Evolutionary conservation across 441 rosid species (phyloP), one percentile per base, ranked within the genome.

Genomic region (Capsella rubella): DNA sequence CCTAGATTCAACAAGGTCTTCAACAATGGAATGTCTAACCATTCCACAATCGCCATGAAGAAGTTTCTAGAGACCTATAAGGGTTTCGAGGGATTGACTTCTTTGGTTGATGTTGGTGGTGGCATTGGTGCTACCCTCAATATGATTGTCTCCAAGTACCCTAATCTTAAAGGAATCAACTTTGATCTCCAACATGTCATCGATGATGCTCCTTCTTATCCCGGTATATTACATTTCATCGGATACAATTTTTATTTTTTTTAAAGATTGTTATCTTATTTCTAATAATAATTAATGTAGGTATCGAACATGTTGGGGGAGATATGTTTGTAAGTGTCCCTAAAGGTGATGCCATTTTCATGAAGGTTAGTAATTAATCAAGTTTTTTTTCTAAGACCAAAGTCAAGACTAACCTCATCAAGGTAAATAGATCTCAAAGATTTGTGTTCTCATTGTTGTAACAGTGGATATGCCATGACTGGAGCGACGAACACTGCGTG

Each of bases 391-490:
- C 25, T 21, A 21, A 35, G 14, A 56, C 42, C 8, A 34, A 56
- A 32, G 14, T 16, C 25, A 21, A 21, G 25, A 21, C 25, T 21
- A 21, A 21, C 25, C 25, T 1, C 25, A 21, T 21, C 25, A 21
- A 21, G 25, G 25, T 21, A 21, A 35, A 35, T 3, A 21, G 13
- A 31, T 72, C 46, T 42, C 12, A 43, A 40, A 56, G 65, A 40
- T 56, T 46, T 21, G 25, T 21, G 25, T 3, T 49, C 13, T 51
- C 57, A 31, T 29, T 64, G 66, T 57, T 47, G 46, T 51, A 64
- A 79, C 78, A 92, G 97, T 88, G 94, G 96, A 88, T 92, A 55
- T 90, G 91, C 28, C 97, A 92, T 8, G 94, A 92, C 18, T 92
- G 97, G 97, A 90, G 91, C 32, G 96, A 92, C 9, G 88, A 85